phyloP scores from a whole-genome alignment of 225 moss, liverwort and hornwort species.

The Climacium dendroides region DNA sequence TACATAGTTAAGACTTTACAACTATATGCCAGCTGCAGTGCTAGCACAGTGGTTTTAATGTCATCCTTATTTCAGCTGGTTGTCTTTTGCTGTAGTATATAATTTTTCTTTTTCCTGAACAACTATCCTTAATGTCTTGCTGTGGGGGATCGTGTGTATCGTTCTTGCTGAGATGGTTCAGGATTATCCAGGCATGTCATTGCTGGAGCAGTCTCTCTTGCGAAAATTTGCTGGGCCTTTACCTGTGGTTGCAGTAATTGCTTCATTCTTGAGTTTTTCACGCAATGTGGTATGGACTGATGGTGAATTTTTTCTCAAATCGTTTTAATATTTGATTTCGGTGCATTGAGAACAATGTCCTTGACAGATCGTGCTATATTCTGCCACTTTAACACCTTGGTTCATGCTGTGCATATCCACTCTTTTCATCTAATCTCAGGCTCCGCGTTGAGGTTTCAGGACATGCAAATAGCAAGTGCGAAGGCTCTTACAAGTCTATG shows the following conservation, averaged over 20 bases:
- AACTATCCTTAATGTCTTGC: background rate
- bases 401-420: background rate
- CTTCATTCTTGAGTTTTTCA: constrained; percentile 75
- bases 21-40: background rate
- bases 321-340: background rate
- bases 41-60: background rate
- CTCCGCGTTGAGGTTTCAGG: constrained; percentile 28
- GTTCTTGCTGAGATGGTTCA: constrained; percentile 17
- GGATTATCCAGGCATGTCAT: constrained; percentile 67
- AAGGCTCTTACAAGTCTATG: constrained; percentile 80
- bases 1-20: background rate
- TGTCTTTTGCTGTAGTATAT: background rate
- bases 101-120: background rate
- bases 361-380: background rate
- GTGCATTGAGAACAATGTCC: background rate
- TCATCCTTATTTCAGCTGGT: background rate
- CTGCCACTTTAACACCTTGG: background rate
- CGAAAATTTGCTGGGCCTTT: constrained; percentile 74
- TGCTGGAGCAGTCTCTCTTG: constrained; percentile 74
- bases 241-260: constrained; percentile 70
- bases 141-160: background rate
- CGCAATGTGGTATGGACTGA: constrained; percentile 46
- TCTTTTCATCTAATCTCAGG: background rate
- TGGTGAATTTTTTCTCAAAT: background rate
- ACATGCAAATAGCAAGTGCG: constrained; percentile 79